Conservation (phyloP, 108 stramenopile genomes). For the Skeletonema costatum region DNA sequence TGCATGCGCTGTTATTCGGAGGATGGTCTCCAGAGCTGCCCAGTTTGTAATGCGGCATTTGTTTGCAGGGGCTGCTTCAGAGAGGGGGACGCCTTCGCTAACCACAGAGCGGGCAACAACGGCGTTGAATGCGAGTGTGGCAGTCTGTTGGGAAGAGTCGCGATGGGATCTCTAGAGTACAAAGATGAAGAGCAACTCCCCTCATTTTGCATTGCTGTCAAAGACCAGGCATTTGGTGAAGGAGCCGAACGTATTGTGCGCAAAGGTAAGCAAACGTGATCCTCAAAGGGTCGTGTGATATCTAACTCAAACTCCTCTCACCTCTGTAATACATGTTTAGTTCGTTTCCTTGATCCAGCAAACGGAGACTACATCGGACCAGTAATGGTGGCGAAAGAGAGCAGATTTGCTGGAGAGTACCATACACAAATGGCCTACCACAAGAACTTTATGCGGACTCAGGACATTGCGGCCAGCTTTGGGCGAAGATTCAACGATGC, state of each 20-base stretch:
- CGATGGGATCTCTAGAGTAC: conserved; percentile 11
- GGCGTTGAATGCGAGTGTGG: conserved; percentile 5
- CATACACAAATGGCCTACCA: conserved; percentile 26
- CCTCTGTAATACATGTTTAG: not conserved
- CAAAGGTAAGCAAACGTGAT: not conserved
- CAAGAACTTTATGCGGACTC: conserved; percentile 52
- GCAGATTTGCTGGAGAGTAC: conserved; percentile 47
- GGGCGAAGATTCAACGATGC: conserved; percentile 53
- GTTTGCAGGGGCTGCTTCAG: conserved; percentile 19
- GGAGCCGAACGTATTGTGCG: conserved; percentile 60
- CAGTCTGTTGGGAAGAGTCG: not conserved
- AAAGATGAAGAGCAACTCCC: conserved; percentile 13
- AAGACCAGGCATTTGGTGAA: conserved; percentile 54
- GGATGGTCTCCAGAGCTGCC: not conserved
- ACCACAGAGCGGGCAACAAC: not conserved
- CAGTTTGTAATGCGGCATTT: not conserved
- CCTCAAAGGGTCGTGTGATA: not conserved
- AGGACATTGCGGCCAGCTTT: conserved; percentile 41
- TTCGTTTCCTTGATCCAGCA: conserved; percentile 47
- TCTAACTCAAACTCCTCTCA: too few relatives aligned
- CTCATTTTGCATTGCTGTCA: conserved; percentile 52
- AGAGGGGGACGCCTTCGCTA: not conserved
- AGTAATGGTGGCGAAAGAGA: conserved; percentile 61
- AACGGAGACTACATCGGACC: conserved; percentile 43
- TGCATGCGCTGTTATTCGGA: conserved; percentile 29